Evolutionary conservation across 2,329 filamentous ascomycete genomes (phyloP).

Genomic region (Trichophyton simii): DNA sequence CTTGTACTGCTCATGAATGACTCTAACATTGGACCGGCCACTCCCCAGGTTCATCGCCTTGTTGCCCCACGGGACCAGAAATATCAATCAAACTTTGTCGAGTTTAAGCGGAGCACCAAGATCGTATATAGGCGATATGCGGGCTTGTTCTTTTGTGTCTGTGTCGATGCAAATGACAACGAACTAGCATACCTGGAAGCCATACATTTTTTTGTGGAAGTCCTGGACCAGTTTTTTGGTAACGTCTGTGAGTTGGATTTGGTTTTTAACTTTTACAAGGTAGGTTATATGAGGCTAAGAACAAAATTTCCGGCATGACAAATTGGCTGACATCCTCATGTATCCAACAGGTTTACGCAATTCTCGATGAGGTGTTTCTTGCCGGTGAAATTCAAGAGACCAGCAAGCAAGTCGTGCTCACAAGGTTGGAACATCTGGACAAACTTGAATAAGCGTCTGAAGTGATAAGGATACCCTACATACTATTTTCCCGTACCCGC

Average conservation of each 20-base stretch:
- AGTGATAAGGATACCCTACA: not conserved
- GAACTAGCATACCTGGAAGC: conserved; percentile 93
- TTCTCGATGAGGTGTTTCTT: conserved; percentile 94
- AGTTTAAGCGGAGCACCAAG: conserved; percentile 61
- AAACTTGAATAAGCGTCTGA: conserved; percentile 61
- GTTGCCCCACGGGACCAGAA: conserved; percentile 97
- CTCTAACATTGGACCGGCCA: not conserved
- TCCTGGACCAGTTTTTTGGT: conserved; percentile 95
- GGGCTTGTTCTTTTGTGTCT: conserved; percentile 97
- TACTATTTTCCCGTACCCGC: not conserved
- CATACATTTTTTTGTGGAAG: conserved; percentile 99
- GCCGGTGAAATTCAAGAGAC: conserved; percentile 98
- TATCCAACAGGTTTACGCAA: conserved; percentile 66
- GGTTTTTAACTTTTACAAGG: conserved; percentile 60
- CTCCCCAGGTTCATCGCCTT: conserved; percentile 71
- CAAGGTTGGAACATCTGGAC: conserved; percentile 84
- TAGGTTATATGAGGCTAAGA: conserved; percentile 23
- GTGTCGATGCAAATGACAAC: conserved; percentile 97
- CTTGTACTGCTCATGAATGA: no score
- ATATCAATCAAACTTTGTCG: conserved; percentile 99
- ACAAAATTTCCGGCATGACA: no score
- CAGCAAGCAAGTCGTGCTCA: conserved; percentile 94
- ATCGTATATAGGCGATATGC: conserved; percentile 96
- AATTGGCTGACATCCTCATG: not conserved
- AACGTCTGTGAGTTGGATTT: conserved; percentile 98